A percentile compares a stretch with the other conserved stretches of the same genome.
Conservation (phyloP, 768 basidiomycete species). For the Amanita phalloides region DNA sequence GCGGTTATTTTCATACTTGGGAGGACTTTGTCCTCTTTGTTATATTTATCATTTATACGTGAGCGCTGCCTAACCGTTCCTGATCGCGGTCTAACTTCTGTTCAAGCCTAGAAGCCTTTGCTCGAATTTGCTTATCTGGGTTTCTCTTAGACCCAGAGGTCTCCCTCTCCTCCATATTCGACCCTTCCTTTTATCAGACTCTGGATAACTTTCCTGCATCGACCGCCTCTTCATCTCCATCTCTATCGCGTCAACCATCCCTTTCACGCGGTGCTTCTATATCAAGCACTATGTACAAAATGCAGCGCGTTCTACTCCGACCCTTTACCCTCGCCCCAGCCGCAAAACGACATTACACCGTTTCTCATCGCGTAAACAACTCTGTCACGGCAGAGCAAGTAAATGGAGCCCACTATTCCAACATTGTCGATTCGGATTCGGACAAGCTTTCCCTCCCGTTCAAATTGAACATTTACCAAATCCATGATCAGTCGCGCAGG, state of each 20-base stretch:
- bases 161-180: conserved; percentile 36
- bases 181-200: conserved; percentile 19
- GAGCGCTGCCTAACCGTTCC: conserved; percentile 18
- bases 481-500: conserved; percentile 44
- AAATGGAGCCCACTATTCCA: conserved; percentile 28
- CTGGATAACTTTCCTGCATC: conserved; percentile 18
- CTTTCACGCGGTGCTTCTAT: conserved; percentile 36
- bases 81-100: neutral
- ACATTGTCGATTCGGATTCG: conserved; percentile 32
- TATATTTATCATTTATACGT: conserved; percentile 84
- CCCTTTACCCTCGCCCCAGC: conserved; percentile 40
- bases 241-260: conserved; percentile 21
- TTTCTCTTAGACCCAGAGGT: conserved; percentile 80
- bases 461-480: conserved; percentile 43
- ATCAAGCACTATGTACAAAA: conserved; percentile 29
- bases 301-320: conserved; percentile 37
- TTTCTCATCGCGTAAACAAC: conserved; percentile 4
- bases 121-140: conserved; percentile 84
- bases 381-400: neutral
- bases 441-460: conserved; percentile 51
- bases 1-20: conserved; percentile 83
- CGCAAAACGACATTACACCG: conserved; percentile 17
- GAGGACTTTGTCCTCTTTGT: conserved; percentile 81
- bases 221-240: conserved; percentile 17
- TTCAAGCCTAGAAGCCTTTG: conserved; percentile 68